Evolutionary conservation across 1,284 basidiomycete species (phyloP).

Genomic region (Cryptococcus wingfieldii): DNA sequence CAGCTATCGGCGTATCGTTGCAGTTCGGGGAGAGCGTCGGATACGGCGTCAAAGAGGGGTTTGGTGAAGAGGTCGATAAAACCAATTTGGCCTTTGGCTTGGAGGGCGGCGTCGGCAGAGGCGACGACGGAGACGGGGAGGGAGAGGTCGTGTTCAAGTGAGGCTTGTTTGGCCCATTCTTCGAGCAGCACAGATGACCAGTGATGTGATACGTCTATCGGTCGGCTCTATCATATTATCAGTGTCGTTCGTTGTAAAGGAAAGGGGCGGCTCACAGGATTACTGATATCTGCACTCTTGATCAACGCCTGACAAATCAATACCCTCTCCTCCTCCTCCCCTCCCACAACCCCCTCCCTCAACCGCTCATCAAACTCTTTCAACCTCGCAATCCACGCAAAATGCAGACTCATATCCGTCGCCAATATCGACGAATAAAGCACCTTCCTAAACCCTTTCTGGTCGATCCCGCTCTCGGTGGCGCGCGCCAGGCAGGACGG

Average conservation of each 20-base stretch:
- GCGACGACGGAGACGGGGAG: constrained; percentile 65
- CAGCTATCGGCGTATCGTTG: constrained; percentile 61
- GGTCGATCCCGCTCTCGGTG: constrained; percentile 40
- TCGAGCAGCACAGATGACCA: constrained; percentile 82
- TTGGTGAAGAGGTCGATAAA: constrained; percentile 78
- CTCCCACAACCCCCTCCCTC: constrained; percentile 16
- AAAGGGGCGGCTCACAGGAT: constrained; percentile 63
- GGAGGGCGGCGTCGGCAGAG: constrained; percentile 61
- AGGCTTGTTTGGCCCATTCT: constrained; percentile 84
- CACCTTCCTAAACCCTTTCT: constrained; percentile 63
- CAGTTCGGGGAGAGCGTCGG: constrained; percentile 69
- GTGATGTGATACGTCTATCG: constrained; percentile 77
- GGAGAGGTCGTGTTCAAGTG: constrained; percentile 69
- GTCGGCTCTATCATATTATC: constrained; percentile 66
- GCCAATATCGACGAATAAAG: constrained; percentile 76
- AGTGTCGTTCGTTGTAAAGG: background rate
- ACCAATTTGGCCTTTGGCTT: constrained; percentile 81
- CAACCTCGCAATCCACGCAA: constrained; percentile 72
- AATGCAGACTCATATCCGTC: constrained; percentile 89
- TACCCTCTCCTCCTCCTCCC: constrained; percentile 56
- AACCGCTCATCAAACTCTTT: constrained; percentile 45
- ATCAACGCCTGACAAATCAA: constrained; percentile 84
- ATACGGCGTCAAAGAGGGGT: constrained; percentile 73
- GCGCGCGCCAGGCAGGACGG: background rate
- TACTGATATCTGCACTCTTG: constrained; percentile 95